Evolutionary conservation across 805 yeast genomes (phyloP).

Genomic region (Saturnispora ahearnii): DNA sequence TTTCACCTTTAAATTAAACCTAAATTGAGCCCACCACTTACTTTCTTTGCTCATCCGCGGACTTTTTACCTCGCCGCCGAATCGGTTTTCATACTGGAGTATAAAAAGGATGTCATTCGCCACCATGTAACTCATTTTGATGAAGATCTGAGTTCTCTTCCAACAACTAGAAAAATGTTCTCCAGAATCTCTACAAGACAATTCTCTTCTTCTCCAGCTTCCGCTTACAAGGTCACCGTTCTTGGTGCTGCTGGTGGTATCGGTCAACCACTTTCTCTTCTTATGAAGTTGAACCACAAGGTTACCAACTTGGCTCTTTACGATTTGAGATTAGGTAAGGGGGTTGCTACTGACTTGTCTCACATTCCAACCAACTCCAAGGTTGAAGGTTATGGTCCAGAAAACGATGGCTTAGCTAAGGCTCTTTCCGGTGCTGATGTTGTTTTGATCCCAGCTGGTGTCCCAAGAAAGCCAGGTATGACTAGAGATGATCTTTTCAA

Average conservation of each 20-base stretch:
- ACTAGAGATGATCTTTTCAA: constrained; percentile 56
- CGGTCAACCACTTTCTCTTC: constrained; percentile 84
- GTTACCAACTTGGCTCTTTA: constrained; percentile 64
- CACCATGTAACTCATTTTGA: too few relatives aligned
- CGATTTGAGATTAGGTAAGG: constrained; percentile 78
- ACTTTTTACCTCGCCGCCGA: constrained; percentile 2
- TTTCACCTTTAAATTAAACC: too few relatives aligned
- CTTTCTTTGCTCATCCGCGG: not conserved
- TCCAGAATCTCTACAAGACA: constrained; percentile 37
- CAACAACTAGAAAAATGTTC: constrained; percentile 34
- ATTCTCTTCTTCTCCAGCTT: constrained; percentile 60
- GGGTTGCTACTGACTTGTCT: constrained; percentile 83
- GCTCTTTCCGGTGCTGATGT: constrained; percentile 42
- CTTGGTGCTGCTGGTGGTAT: constrained; percentile 93
- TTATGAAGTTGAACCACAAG: constrained; percentile 60
- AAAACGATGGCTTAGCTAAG: constrained; percentile 20
- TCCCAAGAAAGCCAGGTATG: constrained; percentile 61
- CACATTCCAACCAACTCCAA: constrained; percentile 46
- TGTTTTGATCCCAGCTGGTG: constrained; percentile 55
- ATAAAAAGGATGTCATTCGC: not conserved
- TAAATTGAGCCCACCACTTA: not conserved
- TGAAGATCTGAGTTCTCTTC: not conserved
- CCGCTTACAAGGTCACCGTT: constrained; percentile 73
- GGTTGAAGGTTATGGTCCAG: constrained; percentile 21
- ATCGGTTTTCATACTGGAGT: not conserved